Evolutionary conservation across 2,329 filamentous ascomycete genomes (phyloP).

Genomic region (Ampelomyces quisqualis): DNA sequence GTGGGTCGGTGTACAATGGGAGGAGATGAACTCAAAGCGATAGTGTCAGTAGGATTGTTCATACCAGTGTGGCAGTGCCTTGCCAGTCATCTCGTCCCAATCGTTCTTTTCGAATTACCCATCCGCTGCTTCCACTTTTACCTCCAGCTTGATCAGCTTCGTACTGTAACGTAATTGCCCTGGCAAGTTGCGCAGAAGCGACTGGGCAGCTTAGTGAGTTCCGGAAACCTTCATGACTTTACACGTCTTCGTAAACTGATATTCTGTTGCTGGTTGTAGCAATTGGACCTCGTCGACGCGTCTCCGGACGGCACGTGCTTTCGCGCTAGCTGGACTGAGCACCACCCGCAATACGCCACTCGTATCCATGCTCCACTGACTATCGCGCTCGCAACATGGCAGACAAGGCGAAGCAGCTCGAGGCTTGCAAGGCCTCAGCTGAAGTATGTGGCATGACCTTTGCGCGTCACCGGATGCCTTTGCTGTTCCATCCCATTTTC

Average conservation of each 20-base stretch:
- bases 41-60: constrained; percentile 1
- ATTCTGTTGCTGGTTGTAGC: too few relatives aligned
- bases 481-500: not conserved
- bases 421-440: constrained; percentile 36
- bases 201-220: too few relatives aligned
- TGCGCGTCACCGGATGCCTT: not conserved
- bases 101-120: too few relatives aligned
- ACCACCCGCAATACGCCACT: constrained; percentile 5
- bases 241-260: too few relatives aligned
- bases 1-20: constrained; percentile 98
- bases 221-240: too few relatives aligned
- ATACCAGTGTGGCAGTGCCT: not conserved
- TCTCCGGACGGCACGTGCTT: constrained; percentile 19
- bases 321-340: constrained; percentile 6
- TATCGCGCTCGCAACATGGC: constrained; percentile 25
- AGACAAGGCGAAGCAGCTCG: constrained; percentile 25
- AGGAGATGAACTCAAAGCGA: constrained; percentile 59
- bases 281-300: too few relatives aligned
- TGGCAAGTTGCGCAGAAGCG: too few relatives aligned
- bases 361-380: not conserved
- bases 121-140: too few relatives aligned
- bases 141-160: too few relatives aligned
- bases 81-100: not conserved
- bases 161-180: too few relatives aligned
- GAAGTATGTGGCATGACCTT: constrained; percentile 30